Percentiles rank a stretch among this genome's conserved stretches.
phyloP scores from a whole-genome alignment of 176 grass and related monocot species.

The Ensete glaucum region DNA sequence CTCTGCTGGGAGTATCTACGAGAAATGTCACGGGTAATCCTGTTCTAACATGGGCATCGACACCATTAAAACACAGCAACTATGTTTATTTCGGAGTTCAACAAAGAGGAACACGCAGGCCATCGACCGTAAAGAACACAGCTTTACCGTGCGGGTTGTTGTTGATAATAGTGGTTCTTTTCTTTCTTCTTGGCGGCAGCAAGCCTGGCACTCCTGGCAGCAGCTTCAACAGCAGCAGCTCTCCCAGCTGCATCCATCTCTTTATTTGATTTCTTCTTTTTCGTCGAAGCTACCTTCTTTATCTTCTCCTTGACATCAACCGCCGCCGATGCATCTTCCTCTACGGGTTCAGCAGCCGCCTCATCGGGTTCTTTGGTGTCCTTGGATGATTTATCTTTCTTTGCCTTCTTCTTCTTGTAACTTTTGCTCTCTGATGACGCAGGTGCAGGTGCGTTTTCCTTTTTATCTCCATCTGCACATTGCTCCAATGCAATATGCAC shows the following conservation, averaged over 20 bases:
- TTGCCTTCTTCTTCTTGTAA: neutral
- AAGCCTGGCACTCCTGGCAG: constrained; percentile 71
- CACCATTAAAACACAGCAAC: neutral
- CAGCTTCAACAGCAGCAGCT: constrained; percentile 64
- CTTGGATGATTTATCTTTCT: neutral
- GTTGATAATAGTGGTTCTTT: constrained; percentile 97
- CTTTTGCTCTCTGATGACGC: neutral
- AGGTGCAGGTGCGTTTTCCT: neutral
- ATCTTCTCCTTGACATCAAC: constrained; percentile 80
- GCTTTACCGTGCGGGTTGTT: constrained; percentile 74
- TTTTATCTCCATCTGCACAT: neutral
- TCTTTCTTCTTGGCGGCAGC: constrained; percentile 96
- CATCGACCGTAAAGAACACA: neutral
- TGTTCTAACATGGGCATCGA: no score
- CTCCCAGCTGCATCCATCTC: constrained; percentile 64
- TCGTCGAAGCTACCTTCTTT: constrained; percentile 86
- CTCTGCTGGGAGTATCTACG: no score
- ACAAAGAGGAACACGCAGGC: neutral
- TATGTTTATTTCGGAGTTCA: neutral
- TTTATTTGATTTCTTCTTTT: constrained; percentile 90
- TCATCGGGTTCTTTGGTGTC: constrained; percentile 39
- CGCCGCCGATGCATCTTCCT: constrained; percentile 38
- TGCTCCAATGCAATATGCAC: neutral
- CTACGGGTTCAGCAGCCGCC: constrained; percentile 35
- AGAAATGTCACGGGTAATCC: no score